phyloP scores from a whole-genome alignment of 176 grass and related monocot species.

The Juncus inflexus region DNA sequence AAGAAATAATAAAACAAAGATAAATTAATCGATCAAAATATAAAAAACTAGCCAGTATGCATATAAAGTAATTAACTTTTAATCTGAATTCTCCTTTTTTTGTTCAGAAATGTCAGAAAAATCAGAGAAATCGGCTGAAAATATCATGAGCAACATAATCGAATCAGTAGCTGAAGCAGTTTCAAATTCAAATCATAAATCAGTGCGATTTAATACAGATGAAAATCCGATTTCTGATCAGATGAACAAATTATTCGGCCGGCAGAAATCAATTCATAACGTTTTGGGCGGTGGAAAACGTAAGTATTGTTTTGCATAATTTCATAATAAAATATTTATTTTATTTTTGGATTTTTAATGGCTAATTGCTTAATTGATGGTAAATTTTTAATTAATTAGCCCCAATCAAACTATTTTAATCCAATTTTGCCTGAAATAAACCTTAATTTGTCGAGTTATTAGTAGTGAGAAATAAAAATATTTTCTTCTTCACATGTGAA shows the following conservation, averaged over 20 bases:
- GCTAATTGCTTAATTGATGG: too few relatives aligned
- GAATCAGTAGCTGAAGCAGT: conserved; percentile 51
- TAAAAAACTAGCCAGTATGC: too few relatives aligned
- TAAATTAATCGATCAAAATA: background rate
- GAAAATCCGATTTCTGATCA: conserved; percentile 36
- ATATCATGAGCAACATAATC: conserved; percentile 50
- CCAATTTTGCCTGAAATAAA: background rate
- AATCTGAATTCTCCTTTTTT: background rate
- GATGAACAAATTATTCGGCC: conserved; percentile 44
- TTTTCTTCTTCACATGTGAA: too few relatives aligned
- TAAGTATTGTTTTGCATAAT: conserved; percentile 12
- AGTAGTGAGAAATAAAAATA: too few relatives aligned
- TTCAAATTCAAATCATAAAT: conserved; percentile 37
- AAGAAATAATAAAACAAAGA: background rate
- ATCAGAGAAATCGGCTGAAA: conserved; percentile 34
- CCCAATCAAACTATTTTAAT: background rate
- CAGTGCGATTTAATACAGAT: conserved; percentile 26
- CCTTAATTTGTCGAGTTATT: background rate
- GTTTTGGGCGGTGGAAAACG: conserved; percentile 69
- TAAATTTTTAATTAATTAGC: conserved; percentile 4
- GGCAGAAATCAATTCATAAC: conserved; percentile 44
- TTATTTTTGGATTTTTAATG: background rate
- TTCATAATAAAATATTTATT: background rate
- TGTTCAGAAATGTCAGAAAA: conserved; percentile 41
- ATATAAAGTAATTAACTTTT: background rate